phyloP scores from a whole-genome alignment of 495 filamentous ascomycete species.

The Neurospora africana region DNA sequence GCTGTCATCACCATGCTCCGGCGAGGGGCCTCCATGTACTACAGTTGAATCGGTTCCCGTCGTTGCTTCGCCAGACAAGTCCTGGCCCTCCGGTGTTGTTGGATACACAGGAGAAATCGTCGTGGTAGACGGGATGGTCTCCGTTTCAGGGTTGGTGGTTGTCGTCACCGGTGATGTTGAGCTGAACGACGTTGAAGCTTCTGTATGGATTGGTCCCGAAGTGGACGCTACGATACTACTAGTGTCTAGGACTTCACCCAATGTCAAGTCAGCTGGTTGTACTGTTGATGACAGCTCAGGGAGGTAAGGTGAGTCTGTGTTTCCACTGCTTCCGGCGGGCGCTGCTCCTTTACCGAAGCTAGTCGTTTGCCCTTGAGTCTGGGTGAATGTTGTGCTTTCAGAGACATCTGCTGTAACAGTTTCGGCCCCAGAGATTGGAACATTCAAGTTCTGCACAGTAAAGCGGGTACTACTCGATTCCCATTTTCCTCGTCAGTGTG shows the following conservation, averaged over 20 bases:
- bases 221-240: not conserved
- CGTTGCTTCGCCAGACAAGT: not conserved
- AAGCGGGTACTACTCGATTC: not conserved
- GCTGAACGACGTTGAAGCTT: not conserved
- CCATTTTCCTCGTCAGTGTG: not conserved
- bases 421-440: not conserved
- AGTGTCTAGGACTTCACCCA: not conserved
- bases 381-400: not conserved
- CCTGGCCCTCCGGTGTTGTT: not conserved
- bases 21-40: not conserved
- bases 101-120: not conserved
- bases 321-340: not conserved
- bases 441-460: not conserved
- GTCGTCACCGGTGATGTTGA: not conserved
- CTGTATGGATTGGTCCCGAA: not conserved
- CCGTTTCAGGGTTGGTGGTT: not conserved
- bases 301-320: not conserved
- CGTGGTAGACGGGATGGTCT: not conserved
- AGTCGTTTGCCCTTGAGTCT: not conserved
- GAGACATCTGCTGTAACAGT: not conserved
- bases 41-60: not conserved
- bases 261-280: not conserved
- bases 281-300: not conserved
- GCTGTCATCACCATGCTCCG: not conserved
- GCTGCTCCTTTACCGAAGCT: not conserved